Conservation (phyloP, 2,329 filamentous ascomycete species). For the Penicillium occitanis region DNA sequence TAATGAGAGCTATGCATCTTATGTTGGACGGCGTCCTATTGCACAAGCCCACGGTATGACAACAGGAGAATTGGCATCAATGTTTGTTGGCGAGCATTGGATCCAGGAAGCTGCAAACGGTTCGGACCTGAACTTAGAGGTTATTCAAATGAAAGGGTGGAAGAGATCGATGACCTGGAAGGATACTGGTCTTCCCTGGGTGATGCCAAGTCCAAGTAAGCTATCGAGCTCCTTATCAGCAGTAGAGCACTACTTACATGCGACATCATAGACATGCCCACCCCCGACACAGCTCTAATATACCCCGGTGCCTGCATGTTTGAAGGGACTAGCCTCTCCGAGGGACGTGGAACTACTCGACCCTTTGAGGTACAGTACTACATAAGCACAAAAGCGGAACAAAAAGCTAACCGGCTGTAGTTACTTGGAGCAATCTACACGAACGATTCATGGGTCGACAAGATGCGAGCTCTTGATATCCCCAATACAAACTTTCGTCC, state of each 20-base stretch:
- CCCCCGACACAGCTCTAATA: constrained; percentile 16
- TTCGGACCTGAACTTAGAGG: constrained; percentile 7
- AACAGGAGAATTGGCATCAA: constrained; percentile 12
- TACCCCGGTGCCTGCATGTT: constrained; percentile 20
- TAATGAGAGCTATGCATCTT: constrained; percentile 19
- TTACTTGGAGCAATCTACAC: constrained; percentile 15
- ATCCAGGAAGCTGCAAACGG: constrained; percentile 14
- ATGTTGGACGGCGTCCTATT: constrained; percentile 17
- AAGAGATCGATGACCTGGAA: constrained; percentile 18
- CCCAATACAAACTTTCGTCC: constrained; percentile 14
- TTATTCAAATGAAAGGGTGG: constrained; percentile 17
- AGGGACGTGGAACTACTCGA: constrained; percentile 18
- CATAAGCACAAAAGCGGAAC: neutral
- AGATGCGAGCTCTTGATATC: constrained; percentile 13
- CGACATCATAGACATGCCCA: constrained; percentile 16
- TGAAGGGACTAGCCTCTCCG: constrained; percentile 18
- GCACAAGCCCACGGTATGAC: constrained; percentile 20
- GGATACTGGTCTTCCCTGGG: constrained; percentile 18
- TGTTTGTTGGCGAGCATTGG: constrained; percentile 18
- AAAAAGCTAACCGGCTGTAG: neutral
- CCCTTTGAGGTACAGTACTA: constrained; percentile 12
- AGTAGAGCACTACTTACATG: neutral
- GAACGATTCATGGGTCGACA: constrained; percentile 12
- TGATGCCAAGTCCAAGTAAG: constrained; percentile 21
- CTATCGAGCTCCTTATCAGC: neutral